Percentiles rank a stretch among this genome's conserved stretches.
These are phyloP conservation scores for Pseudogymnoascus sp. DNA, from an alignment of 2,329 filamentous ascomycete species.

Conservation along the genomic window DNA sequence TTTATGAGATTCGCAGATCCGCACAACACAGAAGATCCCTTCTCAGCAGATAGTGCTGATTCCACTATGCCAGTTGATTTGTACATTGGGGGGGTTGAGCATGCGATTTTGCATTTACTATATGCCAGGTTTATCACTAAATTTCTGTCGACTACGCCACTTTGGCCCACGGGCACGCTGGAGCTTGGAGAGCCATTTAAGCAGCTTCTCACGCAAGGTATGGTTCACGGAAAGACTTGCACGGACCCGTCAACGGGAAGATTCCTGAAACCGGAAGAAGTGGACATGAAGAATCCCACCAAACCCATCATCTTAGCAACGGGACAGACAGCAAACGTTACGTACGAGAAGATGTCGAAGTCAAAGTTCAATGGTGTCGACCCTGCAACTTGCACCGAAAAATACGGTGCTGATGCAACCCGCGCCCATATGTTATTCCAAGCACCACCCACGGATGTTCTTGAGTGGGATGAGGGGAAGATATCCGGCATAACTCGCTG, in stretches of 20 bases:
- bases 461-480: conserved; percentile 81
- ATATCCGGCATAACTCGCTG: conserved; percentile 76
- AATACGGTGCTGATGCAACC: conserved; percentile 75
- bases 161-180: conserved; percentile 37
- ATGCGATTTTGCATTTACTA: conserved; percentile 81
- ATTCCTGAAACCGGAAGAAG: conserved; percentile 68
- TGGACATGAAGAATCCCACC: conserved; percentile 51
- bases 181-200: conserved; percentile 64
- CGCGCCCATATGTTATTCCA: conserved; percentile 84
- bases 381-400: conserved; percentile 60
- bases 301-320: conserved; percentile 55
- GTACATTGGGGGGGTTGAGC: conserved; percentile 86
- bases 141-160: conserved; percentile 54
- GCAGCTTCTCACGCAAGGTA: conserved; percentile 77
- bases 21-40: conserved; percentile 50
- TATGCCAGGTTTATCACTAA: conserved; percentile 90
- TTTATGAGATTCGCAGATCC: conserved; percentile 73
- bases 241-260: conserved; percentile 64
- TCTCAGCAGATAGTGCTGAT: conserved; percentile 51
- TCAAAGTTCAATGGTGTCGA: conserved; percentile 90
- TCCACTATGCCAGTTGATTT: conserved; percentile 65
- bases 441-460: conserved; percentile 71
- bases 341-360: conserved; percentile 91
- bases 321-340: conserved; percentile 48
- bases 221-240: conserved; percentile 85